Conservation (phyloP, 2,329 filamentous ascomycete genomes). For the Aureobasidium lini region DNA sequence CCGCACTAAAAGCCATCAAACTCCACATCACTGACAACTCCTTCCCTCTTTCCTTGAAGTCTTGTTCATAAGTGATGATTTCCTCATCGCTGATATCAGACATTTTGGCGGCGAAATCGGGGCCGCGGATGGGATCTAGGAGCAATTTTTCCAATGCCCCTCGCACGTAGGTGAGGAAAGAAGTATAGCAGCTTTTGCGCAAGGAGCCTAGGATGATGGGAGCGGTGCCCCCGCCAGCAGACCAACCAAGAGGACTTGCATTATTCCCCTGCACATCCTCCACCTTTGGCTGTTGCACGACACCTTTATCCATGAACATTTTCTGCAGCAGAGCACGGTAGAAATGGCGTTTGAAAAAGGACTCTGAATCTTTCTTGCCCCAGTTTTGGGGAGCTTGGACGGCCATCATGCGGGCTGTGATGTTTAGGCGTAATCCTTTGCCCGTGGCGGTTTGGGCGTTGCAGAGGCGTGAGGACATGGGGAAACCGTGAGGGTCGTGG, state of each 20-base stretch:
- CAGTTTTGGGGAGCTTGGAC: constrained; percentile 94
- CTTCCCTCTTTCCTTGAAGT: constrained; percentile 61
- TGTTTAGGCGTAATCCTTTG: constrained; percentile 73
- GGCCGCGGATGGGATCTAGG: constrained; percentile 51
- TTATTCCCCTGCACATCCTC: constrained; percentile 47
- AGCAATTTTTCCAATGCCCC: constrained; percentile 71
- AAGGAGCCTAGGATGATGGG: constrained; percentile 84
- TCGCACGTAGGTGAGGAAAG: constrained; percentile 68
- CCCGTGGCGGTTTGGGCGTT: constrained; percentile 37
- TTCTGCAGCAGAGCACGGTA: constrained; percentile 85
- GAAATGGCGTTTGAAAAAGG: constrained; percentile 88
- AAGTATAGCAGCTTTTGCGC: constrained; percentile 68
- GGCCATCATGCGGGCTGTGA: constrained; percentile 96
- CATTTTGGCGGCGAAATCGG: constrained; percentile 59
- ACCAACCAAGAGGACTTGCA: constrained; percentile 27
- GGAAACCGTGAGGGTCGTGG: constrained; percentile 87
- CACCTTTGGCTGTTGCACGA: constrained; percentile 54
- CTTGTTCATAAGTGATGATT: constrained; percentile 64
- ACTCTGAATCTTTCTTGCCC: constrained; percentile 70
- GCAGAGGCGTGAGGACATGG: constrained; percentile 68
- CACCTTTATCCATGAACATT: constrained; percentile 78
- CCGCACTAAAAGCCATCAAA: constrained; percentile 91
- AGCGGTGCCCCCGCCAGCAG: constrained; percentile 50
- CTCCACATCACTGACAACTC: constrained; percentile 87
- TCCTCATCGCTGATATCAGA: constrained; percentile 63